Percentiles rank a stretch among this genome's conserved stretches.
phyloP scores from a whole-genome alignment of 345 rosid genomes.

The Lenwebbia sp. region DNA sequence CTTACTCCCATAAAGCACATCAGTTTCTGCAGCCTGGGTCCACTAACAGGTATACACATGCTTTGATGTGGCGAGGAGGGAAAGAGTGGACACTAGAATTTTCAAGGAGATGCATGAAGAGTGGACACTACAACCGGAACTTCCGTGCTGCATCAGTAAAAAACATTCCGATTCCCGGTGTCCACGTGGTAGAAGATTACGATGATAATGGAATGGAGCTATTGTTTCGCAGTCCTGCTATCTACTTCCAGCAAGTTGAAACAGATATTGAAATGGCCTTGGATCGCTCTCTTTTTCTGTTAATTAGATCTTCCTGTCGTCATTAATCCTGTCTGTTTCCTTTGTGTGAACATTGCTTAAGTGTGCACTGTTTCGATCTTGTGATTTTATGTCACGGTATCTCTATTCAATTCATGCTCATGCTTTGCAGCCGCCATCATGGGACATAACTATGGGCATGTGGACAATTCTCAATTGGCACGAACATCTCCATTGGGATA shows the following conservation, averaged over 20 bases:
- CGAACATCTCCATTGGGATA: slow-evolving; percentile 36
- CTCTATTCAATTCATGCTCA: too few species aligned
- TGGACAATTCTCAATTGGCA: slow-evolving; percentile 43
- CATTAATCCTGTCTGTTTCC: too few species aligned
- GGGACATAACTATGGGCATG: slow-evolving; percentile 47
- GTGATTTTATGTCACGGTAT: too few species aligned
- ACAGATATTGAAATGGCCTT: slow-evolving; percentile 93
- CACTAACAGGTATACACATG: slow-evolving; percentile 86
- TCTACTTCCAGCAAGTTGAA: slow-evolving; percentile 67
- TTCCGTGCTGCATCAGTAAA: slow-evolving; percentile 72
- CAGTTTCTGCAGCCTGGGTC: slow-evolving; percentile 94
- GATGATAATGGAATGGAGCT: slow-evolving; percentile 33
- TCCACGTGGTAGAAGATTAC: slow-evolving; percentile 53
- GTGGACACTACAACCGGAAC: slow-evolving; percentile 75
- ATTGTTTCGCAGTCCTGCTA: slow-evolving; percentile 38
- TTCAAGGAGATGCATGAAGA: slow-evolving; percentile 99
- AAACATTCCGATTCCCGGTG: slow-evolving; percentile 92
- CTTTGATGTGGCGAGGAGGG: slow-evolving; percentile 99
- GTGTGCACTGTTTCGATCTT: too few species aligned
- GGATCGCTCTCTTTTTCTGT: too few species aligned
- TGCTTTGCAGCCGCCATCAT: too few species aligned
- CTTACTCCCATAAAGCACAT: slow-evolving; percentile 81
- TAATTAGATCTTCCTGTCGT: too few species aligned
- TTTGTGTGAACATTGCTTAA: too few species aligned
- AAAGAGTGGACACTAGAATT: slow-evolving; percentile 88